Conservation (phyloP, 805 yeast species). For the Debaryomyces prosopidis region DNA sequence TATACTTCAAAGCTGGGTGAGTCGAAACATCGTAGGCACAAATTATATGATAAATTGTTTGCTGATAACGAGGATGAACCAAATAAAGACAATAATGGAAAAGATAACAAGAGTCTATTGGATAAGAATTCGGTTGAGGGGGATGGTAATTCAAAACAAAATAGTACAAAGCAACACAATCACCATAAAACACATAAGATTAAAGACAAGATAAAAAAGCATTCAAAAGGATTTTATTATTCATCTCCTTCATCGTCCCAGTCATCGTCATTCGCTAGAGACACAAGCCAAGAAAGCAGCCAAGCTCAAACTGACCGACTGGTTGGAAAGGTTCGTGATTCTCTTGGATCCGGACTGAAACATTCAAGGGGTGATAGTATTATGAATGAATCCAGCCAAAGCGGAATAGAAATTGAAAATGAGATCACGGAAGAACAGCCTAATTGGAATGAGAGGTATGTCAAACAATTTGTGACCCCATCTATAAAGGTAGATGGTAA, state of each 20-base stretch:
- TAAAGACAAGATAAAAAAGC: slow-evolving; percentile 10
- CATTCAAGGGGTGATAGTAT: neutral
- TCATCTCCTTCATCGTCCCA: slow-evolving; percentile 2
- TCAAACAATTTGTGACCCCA: neutral
- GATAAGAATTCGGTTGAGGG: neutral
- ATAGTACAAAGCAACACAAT: slow-evolving; percentile 5
- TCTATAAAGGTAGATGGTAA: neutral
- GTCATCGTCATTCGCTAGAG: neutral
- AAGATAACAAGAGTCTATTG: neutral
- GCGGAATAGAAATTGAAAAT: neutral
- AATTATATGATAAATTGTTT: slow-evolving; percentile 35
- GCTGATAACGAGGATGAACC: neutral
- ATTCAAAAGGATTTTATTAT: slow-evolving; percentile 8
- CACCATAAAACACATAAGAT: slow-evolving; percentile 2
- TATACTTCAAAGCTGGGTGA: neutral
- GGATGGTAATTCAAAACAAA: neutral
- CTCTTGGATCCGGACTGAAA: neutral
- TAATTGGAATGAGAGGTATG: neutral
- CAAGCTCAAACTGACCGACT: neutral
- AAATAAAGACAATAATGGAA: neutral
- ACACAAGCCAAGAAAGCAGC: neutral
- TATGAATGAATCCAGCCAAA: neutral
- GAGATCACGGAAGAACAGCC: neutral
- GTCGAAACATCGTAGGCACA: slow-evolving; percentile 7
- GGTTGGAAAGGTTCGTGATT: neutral